phyloP scores from a whole-genome alignment of 2,329 filamentous ascomycete species.

The Teratosphaeria gauchensis region DNA sequence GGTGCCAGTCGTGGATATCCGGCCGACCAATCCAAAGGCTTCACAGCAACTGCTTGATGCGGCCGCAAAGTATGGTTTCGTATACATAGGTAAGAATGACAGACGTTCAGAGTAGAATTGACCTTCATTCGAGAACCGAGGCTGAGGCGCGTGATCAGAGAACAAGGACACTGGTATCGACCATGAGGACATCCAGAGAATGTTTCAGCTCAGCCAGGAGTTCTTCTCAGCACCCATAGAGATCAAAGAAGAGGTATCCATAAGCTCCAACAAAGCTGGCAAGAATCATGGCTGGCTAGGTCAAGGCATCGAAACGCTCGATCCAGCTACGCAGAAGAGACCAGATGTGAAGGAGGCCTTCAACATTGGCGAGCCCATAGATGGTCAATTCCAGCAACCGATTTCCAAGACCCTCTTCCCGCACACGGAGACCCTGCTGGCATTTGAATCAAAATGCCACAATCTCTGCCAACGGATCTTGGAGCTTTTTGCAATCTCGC shows the following conservation, averaged over 20 bases:
- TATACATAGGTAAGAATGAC: slow-evolving; percentile 52
- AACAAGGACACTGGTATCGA: slow-evolving; percentile 51
- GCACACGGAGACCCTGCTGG: slow-evolving; percentile 51
- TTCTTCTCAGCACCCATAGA: slow-evolving; percentile 63
- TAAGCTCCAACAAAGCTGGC: slow-evolving; percentile 49
- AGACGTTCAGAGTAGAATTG: neutral
- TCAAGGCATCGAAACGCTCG: slow-evolving; percentile 80
- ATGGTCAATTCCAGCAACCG: slow-evolving; percentile 64
- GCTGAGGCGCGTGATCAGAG: slow-evolving; percentile 29
- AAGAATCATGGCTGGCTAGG: slow-evolving; percentile 83
- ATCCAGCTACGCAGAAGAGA: slow-evolving; percentile 65
- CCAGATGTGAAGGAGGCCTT: slow-evolving; percentile 83
- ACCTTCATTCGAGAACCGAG: neutral
- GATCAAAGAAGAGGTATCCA: slow-evolving; percentile 66
- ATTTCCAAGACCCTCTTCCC: slow-evolving; percentile 56
- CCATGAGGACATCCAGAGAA: slow-evolving; percentile 57
- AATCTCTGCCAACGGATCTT: slow-evolving; percentile 64
- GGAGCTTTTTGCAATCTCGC: slow-evolving; percentile 65
- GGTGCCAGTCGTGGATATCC: slow-evolving; percentile 53
- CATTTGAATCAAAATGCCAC: slow-evolving; percentile 64
- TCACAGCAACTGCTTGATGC: slow-evolving; percentile 64
- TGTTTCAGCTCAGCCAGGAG: slow-evolving; percentile 62
- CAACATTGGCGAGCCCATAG: slow-evolving; percentile 73
- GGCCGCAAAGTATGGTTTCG: slow-evolving; percentile 74
- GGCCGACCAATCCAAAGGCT: slow-evolving; percentile 49